Conservation (phyloP, 2,329 filamentous ascomycete species). For the Ascochyta clinopodiicola region DNA sequence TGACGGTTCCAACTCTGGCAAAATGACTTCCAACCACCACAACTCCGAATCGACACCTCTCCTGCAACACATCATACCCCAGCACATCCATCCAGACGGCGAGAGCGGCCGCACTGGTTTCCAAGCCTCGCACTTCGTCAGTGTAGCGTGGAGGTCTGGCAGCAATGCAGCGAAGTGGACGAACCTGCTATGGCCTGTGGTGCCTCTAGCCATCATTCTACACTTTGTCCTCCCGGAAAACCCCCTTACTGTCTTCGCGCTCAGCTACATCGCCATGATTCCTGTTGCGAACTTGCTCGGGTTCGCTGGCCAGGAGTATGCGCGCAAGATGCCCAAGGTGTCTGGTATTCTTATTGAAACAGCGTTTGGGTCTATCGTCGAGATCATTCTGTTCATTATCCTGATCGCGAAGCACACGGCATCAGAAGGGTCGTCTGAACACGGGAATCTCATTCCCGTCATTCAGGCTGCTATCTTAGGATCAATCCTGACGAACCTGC, state of each 20-base stretch:
- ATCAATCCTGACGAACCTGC: constrained; percentile 79
- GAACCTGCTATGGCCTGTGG: constrained; percentile 77
- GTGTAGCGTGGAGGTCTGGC: constrained; percentile 69
- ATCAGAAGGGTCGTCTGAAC: constrained; percentile 50
- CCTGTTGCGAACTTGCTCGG: constrained; percentile 77
- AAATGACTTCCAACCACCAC: constrained; percentile 27
- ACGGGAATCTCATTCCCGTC: constrained; percentile 61
- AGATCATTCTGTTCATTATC: constrained; percentile 82
- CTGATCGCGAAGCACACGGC: constrained; percentile 62
- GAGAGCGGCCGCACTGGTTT: constrained; percentile 73
- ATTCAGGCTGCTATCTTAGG: constrained; percentile 86
- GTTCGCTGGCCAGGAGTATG: constrained; percentile 73
- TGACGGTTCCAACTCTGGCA: not conserved
- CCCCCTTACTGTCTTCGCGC: constrained; percentile 68
- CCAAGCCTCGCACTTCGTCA: constrained; percentile 67
- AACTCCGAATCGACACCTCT: constrained; percentile 38
- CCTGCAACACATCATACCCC: constrained; percentile 38
- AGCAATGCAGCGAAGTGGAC: constrained; percentile 69
- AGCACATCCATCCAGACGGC: constrained; percentile 58
- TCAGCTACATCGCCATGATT: constrained; percentile 78
- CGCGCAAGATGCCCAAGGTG: constrained; percentile 77
- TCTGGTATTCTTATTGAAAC: constrained; percentile 67
- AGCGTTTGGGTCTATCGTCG: constrained; percentile 73
- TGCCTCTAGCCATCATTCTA: constrained; percentile 72
- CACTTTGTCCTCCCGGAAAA: constrained; percentile 60